These are phyloP conservation scores for Lactuca saligna DNA, from an alignment of 129 eudicot genomes.

Conservation along the genomic window DNA sequence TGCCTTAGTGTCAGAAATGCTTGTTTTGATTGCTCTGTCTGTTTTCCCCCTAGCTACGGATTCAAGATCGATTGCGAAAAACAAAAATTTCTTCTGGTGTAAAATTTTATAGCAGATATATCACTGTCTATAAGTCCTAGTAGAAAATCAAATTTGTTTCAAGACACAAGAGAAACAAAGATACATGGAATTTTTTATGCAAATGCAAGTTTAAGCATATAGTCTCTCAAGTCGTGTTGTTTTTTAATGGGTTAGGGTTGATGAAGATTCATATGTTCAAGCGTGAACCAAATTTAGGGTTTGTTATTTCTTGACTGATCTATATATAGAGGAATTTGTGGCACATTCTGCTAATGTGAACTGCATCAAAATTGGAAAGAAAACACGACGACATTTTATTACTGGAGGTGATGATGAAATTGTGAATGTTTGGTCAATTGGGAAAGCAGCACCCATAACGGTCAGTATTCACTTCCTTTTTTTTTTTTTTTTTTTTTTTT, in stretches of 20 bases:
- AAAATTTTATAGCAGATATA: background rate
- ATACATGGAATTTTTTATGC: background rate
- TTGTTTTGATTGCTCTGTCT: conserved; percentile 1
- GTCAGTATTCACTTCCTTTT: conserved; percentile 40
- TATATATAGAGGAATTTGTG: conserved; percentile 76
- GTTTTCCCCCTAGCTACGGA: background rate
- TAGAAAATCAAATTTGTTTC: background rate
- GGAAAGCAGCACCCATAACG: conserved; percentile 58
- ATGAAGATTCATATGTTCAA: background rate
- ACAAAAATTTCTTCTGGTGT: conserved; percentile 6
- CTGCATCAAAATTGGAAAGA: conserved; percentile 75
- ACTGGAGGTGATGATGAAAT: conserved; percentile 89
- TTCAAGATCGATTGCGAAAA: conserved; percentile 4
- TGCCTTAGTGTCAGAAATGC: background rate
- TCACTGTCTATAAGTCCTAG: background rate
- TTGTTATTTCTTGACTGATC: conserved; percentile 53
- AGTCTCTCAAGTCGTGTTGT: background rate
- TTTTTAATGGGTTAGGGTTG: background rate
- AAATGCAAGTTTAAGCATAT: conserved; percentile 1
- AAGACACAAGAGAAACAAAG: background rate
- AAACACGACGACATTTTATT: conserved; percentile 55
- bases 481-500: background rate
- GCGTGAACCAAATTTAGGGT: background rate
- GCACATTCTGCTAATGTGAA: conserved; percentile 90
- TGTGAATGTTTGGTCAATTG: conserved; percentile 86